A percentile compares a stretch with the other conserved stretches of the same genome.
These are phyloP conservation scores for Triticum aestivum DNA, from an alignment of 176 grass and related monocot genomes.

Conservation along the genomic window IWGSC_CS_RefSeq_v2.1 NC_057796.1:473242397-473242896, in stretches of 20 bases:
- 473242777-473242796: not conserved
- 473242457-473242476: slow-evolving; percentile 78
- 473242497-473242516: slow-evolving; percentile 65
- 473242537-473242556: slow-evolving; percentile 16
- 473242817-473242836: slow-evolving; percentile 1
- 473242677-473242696: slow-evolving; percentile 74
- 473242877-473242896: slow-evolving; percentile 17
- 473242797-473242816: slow-evolving; percentile 6
- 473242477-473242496: slow-evolving; percentile 69
- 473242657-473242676: slow-evolving; percentile 92
- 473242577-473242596: slow-evolving; percentile 61
- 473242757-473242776: not conserved
- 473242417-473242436: slow-evolving; percentile 85
- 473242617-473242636: slow-evolving; percentile 67
- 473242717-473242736: slow-evolving; percentile 1
- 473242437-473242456: slow-evolving; percentile 89
- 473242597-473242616: slow-evolving; percentile 81
- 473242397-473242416: slow-evolving; percentile 72
- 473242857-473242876: not conserved
- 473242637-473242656: slow-evolving; percentile 76
- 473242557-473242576: slow-evolving; percentile 6
- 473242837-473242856: not conserved
- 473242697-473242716: slow-evolving; percentile 8
- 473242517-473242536: slow-evolving; percentile 22
- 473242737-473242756: slow-evolving; percentile 4